These are phyloP conservation scores for Lithocarpus polystachyus DNA, from an alignment of 306 rosid genomes.

Conservation along the genomic window DNA sequence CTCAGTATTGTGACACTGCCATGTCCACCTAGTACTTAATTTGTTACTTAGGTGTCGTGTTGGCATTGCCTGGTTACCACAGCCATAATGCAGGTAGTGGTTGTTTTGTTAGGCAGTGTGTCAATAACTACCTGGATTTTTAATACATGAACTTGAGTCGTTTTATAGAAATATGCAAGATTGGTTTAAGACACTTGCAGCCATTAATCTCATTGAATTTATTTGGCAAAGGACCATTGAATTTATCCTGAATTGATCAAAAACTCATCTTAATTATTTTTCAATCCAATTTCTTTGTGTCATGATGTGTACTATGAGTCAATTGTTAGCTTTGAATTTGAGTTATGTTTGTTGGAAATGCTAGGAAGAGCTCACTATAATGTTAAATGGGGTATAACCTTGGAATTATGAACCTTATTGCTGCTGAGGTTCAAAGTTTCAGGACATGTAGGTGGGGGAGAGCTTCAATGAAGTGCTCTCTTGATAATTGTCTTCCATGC, in stretches of 20 bases:
- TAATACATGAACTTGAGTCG: background rate
- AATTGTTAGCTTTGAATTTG: too few species aligned
- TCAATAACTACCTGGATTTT: background rate
- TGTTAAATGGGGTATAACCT: too few species aligned
- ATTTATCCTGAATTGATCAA: background rate
- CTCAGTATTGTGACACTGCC: background rate
- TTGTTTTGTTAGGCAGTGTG: background rate
- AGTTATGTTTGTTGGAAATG: too few species aligned
- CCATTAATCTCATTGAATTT: background rate
- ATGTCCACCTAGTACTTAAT: background rate
- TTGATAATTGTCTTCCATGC: background rate
- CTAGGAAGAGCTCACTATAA: too few species aligned
- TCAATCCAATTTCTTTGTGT: too few species aligned
- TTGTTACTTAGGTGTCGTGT: background rate
- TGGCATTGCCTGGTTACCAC: background rate
- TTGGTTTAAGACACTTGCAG: background rate
- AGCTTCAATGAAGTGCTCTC: background rate
- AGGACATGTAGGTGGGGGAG: too few species aligned
- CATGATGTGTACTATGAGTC: too few species aligned
- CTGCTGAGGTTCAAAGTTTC: too few species aligned
- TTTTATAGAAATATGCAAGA: background rate
- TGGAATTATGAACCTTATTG: too few species aligned
- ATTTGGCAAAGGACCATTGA: background rate
- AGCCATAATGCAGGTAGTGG: background rate
- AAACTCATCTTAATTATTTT: too few species aligned